Percentiles rank a stretch among this genome's conserved stretches.
phyloP scores from a whole-genome alignment of 202 grass and related monocot genomes.

The Sporobolus alterniflorus region DNA sequence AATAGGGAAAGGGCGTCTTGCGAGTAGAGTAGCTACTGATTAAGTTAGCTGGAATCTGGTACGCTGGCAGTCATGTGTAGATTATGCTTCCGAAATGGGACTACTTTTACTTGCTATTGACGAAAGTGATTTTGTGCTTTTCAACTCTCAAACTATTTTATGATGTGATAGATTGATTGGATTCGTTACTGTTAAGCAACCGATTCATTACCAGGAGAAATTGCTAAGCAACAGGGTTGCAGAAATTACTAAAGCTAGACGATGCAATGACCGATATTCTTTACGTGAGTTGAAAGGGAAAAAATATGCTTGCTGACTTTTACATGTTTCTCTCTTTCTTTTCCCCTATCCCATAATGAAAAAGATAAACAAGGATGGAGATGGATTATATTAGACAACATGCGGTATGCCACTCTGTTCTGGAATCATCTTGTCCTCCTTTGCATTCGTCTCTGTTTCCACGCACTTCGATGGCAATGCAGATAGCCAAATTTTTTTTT shows the following conservation, averaged over 20 bases:
- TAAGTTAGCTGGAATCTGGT: constrained; percentile 7
- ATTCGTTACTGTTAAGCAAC: neutral
- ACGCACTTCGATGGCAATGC: neutral
- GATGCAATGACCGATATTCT: constrained; percentile 19
- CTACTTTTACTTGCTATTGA: neutral
- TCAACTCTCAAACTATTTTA: neutral
- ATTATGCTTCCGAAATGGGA: neutral
- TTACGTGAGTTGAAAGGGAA: neutral
- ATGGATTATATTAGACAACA: neutral
- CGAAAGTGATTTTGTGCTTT: neutral
- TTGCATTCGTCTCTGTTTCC: neutral
- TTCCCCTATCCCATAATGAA: neutral
- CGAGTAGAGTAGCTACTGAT: neutral
- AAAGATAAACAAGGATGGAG: neutral
- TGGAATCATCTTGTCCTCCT: neutral
- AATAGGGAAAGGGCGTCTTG: neutral
- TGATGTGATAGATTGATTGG: neutral
- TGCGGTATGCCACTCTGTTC: neutral
- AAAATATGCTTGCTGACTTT: constrained; percentile 14
- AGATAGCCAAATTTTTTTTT: neutral
- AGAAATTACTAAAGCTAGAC: neutral
- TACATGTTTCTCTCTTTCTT: neutral
- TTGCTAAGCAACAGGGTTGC: neutral
- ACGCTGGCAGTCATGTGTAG: neutral
- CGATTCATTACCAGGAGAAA: neutral